Conservation (phyloP, 2,329 filamentous ascomycete species). For the Ilyonectria sp. region DNA sequence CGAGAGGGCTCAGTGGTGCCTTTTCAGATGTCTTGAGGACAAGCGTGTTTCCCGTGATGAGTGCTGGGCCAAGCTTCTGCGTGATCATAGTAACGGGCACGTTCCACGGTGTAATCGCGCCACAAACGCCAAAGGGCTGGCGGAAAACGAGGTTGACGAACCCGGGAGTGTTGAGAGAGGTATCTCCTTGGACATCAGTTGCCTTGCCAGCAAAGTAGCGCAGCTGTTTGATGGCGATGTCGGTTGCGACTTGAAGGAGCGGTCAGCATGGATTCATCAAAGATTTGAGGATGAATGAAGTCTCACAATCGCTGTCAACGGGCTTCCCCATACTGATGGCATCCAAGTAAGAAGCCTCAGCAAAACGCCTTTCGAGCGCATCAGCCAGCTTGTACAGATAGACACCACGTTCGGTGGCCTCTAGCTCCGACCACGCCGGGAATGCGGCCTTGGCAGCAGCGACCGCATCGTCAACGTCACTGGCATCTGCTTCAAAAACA, state of each 20-base stretch:
- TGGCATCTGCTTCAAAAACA: constrained; percentile 33
- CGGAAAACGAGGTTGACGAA: constrained; percentile 1
- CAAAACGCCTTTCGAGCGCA: constrained; percentile 24
- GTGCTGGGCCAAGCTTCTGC: constrained; percentile 82
- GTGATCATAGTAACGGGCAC: constrained; percentile 81
- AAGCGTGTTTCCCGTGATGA: constrained; percentile 77
- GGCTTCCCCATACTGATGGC: constrained; percentile 35
- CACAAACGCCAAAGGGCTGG: constrained; percentile 7
- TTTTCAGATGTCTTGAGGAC: constrained; percentile 81
- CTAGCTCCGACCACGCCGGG: constrained; percentile 25
- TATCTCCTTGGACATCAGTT: neutral
- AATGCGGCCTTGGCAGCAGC: constrained; percentile 33
- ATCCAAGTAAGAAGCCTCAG: constrained; percentile 32
- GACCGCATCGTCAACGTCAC: constrained; percentile 33
- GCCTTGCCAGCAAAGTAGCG: neutral
- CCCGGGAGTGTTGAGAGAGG: constrained; percentile 9
- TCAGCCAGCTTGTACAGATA: constrained; percentile 33
- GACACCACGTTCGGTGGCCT: constrained; percentile 17
- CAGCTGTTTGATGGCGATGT: neutral
- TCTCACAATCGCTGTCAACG: constrained; percentile 1
- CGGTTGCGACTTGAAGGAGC: neutral
- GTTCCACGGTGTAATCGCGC: constrained; percentile 82
- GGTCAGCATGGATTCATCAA: neutral
- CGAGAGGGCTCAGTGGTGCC: constrained; percentile 76
- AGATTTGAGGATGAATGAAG: neutral